Base-by-base conservation (phyloP, 1,139 yeast genomes). In the Tardiomyces digboiensis region DNA sequence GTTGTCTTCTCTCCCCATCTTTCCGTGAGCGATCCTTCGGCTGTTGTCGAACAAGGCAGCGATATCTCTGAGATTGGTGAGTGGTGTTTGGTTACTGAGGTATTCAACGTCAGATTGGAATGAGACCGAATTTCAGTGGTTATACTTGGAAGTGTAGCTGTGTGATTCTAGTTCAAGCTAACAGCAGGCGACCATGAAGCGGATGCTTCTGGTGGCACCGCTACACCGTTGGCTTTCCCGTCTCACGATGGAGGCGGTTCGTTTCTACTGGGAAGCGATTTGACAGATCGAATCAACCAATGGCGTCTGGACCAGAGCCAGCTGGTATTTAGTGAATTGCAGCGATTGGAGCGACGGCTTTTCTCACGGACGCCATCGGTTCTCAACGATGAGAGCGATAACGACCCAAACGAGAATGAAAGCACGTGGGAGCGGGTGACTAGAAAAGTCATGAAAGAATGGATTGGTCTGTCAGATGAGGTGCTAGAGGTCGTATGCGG, bases 221-320 rank as follows among this genome's bases (percentile, higher is more conserved):
- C 45, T n/a, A 52, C 59, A 6, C 60, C 60, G 21, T 49, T 64
- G 18, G 63, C 63, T 38, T 53, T 64, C 39, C 68, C 68, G n/a
- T 46, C 52, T 29, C 68, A 64, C 49, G 56, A 63, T 42, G 68
- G 67, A 38, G 49, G 52, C 22, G 70, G 69, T 21, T 53, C 62
- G 40, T 64, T 65, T 39, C 36, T 49, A 14, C 43, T 20, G 29
- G 29, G 38, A 41, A 39, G 44, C 39, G 65, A 60, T 36, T 43
- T 60, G 39, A 50, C 58, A 22, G 67, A 64, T 19, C 58, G 70
- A 14, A 58, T 66, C 26, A 65, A 65, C 48, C 64, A 64, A 21
- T 66, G 70, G 70, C 52, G 70, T 19, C 51, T 64, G 14, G 66
- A 63, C 46, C 70, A 66, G 53, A 58, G 66, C 23, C 59, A 59